Conservation (phyloP, 768 basidiomycete species). For the Aureoboletus auriporus region DNA sequence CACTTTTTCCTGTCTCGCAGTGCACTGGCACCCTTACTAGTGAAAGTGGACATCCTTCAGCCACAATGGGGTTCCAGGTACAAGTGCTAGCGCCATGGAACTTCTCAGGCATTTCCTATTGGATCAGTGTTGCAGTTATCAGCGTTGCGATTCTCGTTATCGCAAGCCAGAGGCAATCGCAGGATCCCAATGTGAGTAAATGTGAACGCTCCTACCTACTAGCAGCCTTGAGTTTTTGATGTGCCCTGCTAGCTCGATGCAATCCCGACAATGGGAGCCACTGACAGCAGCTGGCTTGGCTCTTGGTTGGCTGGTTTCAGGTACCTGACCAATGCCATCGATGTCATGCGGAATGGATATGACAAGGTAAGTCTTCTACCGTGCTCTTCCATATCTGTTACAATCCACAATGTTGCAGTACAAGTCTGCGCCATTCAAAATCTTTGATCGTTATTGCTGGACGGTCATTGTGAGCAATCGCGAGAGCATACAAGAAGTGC, state of each 20-base stretch:
- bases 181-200: no score
- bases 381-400: neutral
- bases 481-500: slow-evolving; percentile 35
- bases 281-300: slow-evolving; percentile 14
- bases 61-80: no score
- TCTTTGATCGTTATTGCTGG: slow-evolving; percentile 32
- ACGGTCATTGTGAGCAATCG: slow-evolving; percentile 32
- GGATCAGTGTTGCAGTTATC: no score
- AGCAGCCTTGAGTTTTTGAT: neutral
- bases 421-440: slow-evolving; percentile 26
- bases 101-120: no score
- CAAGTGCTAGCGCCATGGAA: no score
- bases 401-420: slow-evolving; percentile 12
- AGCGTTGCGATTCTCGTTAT: no score
- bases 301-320: slow-evolving; percentile 23
- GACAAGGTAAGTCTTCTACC: slow-evolving; percentile 16
- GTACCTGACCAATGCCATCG: slow-evolving; percentile 13
- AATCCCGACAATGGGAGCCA: slow-evolving; percentile 28
- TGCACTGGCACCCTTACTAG: no score
- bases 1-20: no score
- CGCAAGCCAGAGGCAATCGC: no score
- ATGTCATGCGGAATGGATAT: slow-evolving; percentile 30
- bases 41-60: no score
- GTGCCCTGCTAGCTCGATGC: slow-evolving; percentile 10
- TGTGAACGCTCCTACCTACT: no score